These are phyloP conservation scores for Tubosaeta sp. DNA, from an alignment of 768 basidiomycete genomes.

Conservation along the genomic window DNA sequence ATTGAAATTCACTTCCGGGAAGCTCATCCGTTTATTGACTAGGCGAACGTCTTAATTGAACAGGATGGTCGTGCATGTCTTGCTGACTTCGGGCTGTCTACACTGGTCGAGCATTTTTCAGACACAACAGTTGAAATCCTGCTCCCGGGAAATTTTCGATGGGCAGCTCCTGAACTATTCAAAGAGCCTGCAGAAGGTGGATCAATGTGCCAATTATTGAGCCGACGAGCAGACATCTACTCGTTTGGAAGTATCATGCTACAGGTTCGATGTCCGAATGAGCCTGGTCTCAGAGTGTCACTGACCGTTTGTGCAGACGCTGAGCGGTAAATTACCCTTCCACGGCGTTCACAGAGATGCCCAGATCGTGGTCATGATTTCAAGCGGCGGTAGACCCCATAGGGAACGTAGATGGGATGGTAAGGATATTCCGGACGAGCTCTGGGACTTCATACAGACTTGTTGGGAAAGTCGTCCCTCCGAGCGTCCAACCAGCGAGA, in stretches of 20 bases:
- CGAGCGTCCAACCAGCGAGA: slow-evolving; percentile 14
- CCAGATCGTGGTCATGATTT: slow-evolving; percentile 23
- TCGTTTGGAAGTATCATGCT: slow-evolving; percentile 29
- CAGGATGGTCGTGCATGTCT: slow-evolving; percentile 12
- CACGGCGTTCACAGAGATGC: slow-evolving; percentile 15
- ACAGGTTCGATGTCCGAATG: slow-evolving; percentile 13
- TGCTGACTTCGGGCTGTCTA: slow-evolving; percentile 32
- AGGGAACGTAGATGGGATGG: slow-evolving; percentile 22
- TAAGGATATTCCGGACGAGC: slow-evolving; percentile 14
- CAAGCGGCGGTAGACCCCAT: slow-evolving; percentile 3
- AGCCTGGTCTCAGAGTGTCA: neutral
- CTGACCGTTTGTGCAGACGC: slow-evolving; percentile 8
- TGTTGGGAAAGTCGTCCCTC: slow-evolving; percentile 18
- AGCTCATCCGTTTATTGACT: neutral
- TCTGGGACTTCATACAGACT: slow-evolving; percentile 20
- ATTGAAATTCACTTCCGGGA: neutral
- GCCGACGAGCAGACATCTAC: slow-evolving; percentile 21
- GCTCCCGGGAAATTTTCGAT: slow-evolving; percentile 25
- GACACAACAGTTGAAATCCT: slow-evolving; percentile 1
- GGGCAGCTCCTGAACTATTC: slow-evolving; percentile 29
- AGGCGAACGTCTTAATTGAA: slow-evolving; percentile 24
- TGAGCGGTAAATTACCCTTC: slow-evolving; percentile 26
- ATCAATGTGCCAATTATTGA: slow-evolving; percentile 5
- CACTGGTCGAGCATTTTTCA: slow-evolving; percentile 8
- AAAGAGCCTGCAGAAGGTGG: neutral